Percentiles rank a stretch among this genome's conserved stretches.
Conservation (phyloP, 306 rosid species). For the Rosa lucieae region DNA sequence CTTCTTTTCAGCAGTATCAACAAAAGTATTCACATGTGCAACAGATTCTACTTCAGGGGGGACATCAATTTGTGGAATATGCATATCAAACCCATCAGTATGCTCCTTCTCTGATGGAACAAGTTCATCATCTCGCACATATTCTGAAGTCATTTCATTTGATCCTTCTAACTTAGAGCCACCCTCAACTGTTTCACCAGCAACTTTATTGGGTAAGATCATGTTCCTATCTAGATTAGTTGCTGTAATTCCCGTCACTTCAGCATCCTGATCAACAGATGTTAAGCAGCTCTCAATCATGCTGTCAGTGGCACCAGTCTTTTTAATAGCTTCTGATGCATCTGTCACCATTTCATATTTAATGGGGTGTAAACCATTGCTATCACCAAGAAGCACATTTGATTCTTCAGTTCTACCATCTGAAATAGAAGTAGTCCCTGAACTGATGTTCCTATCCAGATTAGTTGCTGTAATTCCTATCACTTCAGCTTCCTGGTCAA, state of each 20-base stretch:
- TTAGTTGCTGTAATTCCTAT: conserved; percentile 28
- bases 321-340: conserved; percentile 29
- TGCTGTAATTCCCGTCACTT: conserved; percentile 30
- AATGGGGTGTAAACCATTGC: conserved; percentile 25
- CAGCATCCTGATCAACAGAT: conserved; percentile 23
- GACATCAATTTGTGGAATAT: conserved; percentile 28
- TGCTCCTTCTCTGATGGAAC: conserved; percentile 32
- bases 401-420: conserved; percentile 36
- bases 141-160: conserved; percentile 30
- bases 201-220: conserved; percentile 28
- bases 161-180: conserved; percentile 34
- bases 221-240: conserved; percentile 23
- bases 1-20: conserved; percentile 22
- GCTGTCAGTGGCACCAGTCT: conserved; percentile 27
- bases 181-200: conserved; percentile 30
- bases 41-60: conserved; percentile 34
- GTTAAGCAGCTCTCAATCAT: conserved; percentile 28
- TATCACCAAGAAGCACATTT: conserved; percentile 22
- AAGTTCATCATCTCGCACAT: conserved; percentile 29
- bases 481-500: conserved; percentile 21
- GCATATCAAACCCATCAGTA: conserved; percentile 28
- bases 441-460: conserved; percentile 28
- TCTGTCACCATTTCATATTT: conserved; percentile 35
- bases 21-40: conserved; percentile 23
- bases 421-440: conserved; percentile 29